phyloP scores from a whole-genome alignment of 2,329 filamentous ascomycete species.

The Diplodia mutila region DNA sequence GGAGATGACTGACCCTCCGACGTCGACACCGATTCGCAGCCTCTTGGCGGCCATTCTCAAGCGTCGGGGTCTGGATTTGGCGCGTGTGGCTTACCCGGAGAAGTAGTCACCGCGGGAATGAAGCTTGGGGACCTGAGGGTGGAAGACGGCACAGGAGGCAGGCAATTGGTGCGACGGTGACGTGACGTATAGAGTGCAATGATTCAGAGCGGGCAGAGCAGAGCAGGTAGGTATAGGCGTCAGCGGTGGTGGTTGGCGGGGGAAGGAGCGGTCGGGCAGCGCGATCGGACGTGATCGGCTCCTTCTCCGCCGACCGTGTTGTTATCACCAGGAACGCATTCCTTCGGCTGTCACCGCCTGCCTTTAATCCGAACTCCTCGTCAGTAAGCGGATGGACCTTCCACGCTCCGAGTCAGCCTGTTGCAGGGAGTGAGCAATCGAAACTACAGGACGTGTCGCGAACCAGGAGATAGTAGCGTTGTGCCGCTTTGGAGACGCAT shows the following conservation, averaged over 20 bases:
- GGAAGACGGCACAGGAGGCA: too few relatives aligned
- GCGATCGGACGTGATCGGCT: slow-evolving; percentile 16
- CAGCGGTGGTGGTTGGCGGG: neutral
- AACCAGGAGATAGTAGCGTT: too few relatives aligned
- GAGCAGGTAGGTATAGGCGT: neutral
- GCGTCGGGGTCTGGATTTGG: neutral
- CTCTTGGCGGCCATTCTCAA: neutral
- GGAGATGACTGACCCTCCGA: slow-evolving; percentile 35
- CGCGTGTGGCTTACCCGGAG: slow-evolving; percentile 14
- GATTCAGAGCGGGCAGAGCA: too few relatives aligned
- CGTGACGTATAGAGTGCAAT: neutral
- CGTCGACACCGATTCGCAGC: slow-evolving; percentile 40
- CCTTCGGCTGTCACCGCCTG: neutral
- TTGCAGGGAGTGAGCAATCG: neutral
- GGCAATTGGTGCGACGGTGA: neutral
- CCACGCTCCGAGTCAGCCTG: neutral
- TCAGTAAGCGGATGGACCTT: slow-evolving; percentile 1
- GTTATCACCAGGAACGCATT: neutral
- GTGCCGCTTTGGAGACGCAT: neutral
- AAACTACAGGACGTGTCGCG: neutral
- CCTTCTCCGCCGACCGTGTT: slow-evolving; percentile 13
- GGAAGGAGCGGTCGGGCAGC: neutral
- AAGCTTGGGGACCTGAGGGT: too few relatives aligned
- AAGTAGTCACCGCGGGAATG: neutral
- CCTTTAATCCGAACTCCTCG: neutral